Evolutionary conservation across 805 yeast genomes (phyloP).

Genomic region (Kockiozyma suomiensis): DNA sequence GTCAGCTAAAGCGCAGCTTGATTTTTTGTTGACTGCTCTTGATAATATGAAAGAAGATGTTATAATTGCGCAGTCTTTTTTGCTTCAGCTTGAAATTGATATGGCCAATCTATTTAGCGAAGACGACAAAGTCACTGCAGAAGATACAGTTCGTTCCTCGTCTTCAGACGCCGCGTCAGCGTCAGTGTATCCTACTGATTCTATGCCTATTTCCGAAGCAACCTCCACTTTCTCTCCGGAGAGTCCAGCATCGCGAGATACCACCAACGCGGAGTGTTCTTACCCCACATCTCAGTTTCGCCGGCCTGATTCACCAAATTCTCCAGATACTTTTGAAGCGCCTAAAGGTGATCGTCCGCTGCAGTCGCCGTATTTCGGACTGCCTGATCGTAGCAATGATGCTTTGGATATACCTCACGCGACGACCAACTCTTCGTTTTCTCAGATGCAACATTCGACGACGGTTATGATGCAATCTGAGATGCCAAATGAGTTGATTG

Average conservation of each 20-base stretch:
- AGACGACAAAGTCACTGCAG: neutral
- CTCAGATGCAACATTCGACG: too few relatives aligned
- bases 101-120: slow-evolving; percentile 19
- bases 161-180: neutral
- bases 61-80: slow-evolving; percentile 21
- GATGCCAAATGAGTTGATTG: neutral
- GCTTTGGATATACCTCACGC: too few relatives aligned
- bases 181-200: neutral
- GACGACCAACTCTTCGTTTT: too few relatives aligned
- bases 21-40: slow-evolving; percentile 24
- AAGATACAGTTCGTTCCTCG: neutral
- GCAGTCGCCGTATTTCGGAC: too few relatives aligned
- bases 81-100: slow-evolving; percentile 31
- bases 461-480: neutral
- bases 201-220: neutral
- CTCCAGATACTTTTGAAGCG: neutral
- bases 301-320: neutral
- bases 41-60: slow-evolving; percentile 22
- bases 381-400: too few relatives aligned
- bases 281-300: neutral
- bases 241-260: neutral
- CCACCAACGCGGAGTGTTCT: neutral
- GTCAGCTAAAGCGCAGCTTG: slow-evolving; percentile 11
- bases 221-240: neutral
- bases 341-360: too few relatives aligned